These are phyloP conservation scores for Phytophthora agathidicida DNA, from an alignment of 352 stramenopile species.

Conservation along the genomic window DNA sequence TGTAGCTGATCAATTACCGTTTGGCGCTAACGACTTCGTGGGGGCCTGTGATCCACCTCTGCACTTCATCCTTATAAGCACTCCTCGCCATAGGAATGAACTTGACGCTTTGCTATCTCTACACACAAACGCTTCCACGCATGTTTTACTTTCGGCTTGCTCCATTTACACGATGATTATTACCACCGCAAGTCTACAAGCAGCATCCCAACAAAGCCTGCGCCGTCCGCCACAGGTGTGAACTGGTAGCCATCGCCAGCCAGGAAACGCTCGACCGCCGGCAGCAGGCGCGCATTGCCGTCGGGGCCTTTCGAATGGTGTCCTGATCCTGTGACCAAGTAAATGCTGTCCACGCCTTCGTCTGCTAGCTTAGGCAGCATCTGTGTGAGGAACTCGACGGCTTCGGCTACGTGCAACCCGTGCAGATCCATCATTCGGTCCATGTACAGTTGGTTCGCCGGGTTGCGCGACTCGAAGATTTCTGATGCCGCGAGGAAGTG, in stretches of 20 bases:
- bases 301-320: constrained; percentile 81
- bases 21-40: not conserved
- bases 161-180: constrained; percentile 35
- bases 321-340: constrained; percentile 81
- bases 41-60: constrained; percentile 8
- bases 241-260: constrained; percentile 77
- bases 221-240: constrained; percentile 65
- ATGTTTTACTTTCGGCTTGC: constrained; percentile 33
- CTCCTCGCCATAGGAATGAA: constrained; percentile 14
- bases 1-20: too few species aligned
- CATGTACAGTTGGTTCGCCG: constrained; percentile 74
- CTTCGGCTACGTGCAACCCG: constrained; percentile 80
- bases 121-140: constrained; percentile 24
- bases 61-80: constrained; percentile 9
- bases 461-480: constrained; percentile 85
- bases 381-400: constrained; percentile 74
- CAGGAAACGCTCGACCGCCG: constrained; percentile 84
- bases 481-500: constrained; percentile 76
- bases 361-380: constrained; percentile 77
- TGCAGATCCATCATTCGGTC: constrained; percentile 86
- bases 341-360: constrained; percentile 78
- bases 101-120: constrained; percentile 6
- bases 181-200: constrained; percentile 85
- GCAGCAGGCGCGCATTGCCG: constrained; percentile 70
- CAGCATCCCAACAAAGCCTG: constrained; percentile 86